phyloP scores from a whole-genome alignment of 495 filamentous ascomycete species.

The Neurospora tetrasperma region DNA sequence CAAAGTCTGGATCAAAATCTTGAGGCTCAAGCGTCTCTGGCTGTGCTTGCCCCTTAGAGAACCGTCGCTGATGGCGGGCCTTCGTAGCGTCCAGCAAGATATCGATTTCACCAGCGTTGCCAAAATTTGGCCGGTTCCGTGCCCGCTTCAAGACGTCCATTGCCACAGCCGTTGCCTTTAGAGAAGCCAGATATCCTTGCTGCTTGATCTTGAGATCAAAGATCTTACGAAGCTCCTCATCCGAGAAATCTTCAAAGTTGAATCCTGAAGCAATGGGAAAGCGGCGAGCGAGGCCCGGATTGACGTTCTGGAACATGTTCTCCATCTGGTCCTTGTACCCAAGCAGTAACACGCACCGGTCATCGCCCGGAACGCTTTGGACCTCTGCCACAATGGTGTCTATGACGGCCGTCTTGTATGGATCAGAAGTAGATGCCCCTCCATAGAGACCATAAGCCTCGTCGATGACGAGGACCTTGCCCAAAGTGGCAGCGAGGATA shows the following conservation, averaged over 20 bases:
- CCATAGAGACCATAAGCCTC: conserved; percentile 54
- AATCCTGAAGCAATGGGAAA: conserved; percentile 60
- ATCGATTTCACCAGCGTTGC: conserved; percentile 56
- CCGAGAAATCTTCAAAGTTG: conserved; percentile 58
- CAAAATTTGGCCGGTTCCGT: conserved; percentile 47
- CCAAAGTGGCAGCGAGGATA: conserved; percentile 52
- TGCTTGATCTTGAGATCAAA: conserved; percentile 46
- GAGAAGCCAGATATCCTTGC: conserved; percentile 34
- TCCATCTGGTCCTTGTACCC: conserved; percentile 73
- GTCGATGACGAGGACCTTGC: conserved; percentile 70
- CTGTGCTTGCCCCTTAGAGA: conserved; percentile 18
- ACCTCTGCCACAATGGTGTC: conserved; percentile 81
- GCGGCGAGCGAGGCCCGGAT: conserved; percentile 60
- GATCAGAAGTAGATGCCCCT: conserved; percentile 30
- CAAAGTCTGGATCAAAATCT: conserved; percentile 62
- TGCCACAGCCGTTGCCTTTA: conserved; percentile 33
- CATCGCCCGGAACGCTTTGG: conserved; percentile 64
- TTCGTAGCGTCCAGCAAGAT: conserved; percentile 54
- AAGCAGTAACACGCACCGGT: conserved; percentile 66
- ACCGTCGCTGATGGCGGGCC: conserved; percentile 42
- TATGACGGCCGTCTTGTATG: conserved; percentile 54
- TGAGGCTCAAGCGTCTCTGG: conserved; percentile 30
- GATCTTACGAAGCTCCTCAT: conserved; percentile 47
- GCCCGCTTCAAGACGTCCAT: conserved; percentile 41
- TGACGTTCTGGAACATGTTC: conserved; percentile 70